Base-by-base conservation (phyloP, 805 yeast species). In the Jamesozyma hellenica region DNA sequence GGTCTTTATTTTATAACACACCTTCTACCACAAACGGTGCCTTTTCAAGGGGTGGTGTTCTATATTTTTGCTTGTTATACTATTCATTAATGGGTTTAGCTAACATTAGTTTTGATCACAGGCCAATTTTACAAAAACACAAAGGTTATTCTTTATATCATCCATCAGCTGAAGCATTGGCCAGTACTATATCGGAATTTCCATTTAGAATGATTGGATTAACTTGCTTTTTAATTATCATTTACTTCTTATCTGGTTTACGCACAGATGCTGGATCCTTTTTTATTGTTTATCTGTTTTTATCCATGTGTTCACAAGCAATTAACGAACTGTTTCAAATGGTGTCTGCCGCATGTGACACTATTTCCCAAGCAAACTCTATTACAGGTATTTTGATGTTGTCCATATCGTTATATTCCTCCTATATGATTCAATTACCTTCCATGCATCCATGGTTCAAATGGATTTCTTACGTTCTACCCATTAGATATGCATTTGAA, bases 41-140 rank as follows among this genome's bases (percentile, higher is more conserved):
- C 33, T 77, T 72, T 54, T 70, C 76, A 42, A 68, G 83, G 61
- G 77, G 79, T 58, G 82, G 82, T 53, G 60, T 74, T 29, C 59
- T 79, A 57, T 79, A 77, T 61, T 76, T 74, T 53, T 71, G 77
- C 29, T 66, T 76, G 35, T 63, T 79, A 40, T 77, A 71, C 48
- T 76, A 74, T 56, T 75, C 79, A 32, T 67, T 77, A 48, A 70
- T 79, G 39, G 70, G 79, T 10, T 59, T 77, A 42, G 77, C 81
- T 49, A 84, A 77, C 60, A 73, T 78, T 9, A 62, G 77, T 41
- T 79, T 75, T 50, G 73, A 74, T 43, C 72, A 72, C 41, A 74
- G 82, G 61, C 75, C 80, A 23, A 75, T 78, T 49, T 66, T 77
- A 41, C 76, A 73, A 48, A 79, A 78, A 53, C 86, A 79, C 51